Conservation (phyloP, 2,329 filamentous ascomycete species). For the Fusarium dlaminii region DNA sequence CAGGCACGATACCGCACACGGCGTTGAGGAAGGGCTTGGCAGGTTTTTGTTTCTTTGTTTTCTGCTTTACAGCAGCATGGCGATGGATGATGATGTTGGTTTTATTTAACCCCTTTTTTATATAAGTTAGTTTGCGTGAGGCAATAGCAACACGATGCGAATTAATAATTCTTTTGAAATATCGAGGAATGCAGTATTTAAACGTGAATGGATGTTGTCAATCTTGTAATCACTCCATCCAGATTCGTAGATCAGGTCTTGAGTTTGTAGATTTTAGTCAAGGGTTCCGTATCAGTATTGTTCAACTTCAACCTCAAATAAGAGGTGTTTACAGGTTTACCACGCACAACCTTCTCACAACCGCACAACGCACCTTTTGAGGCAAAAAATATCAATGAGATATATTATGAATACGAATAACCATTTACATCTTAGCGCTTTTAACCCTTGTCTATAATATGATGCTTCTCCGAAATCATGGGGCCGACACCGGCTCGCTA, state of each 20-base stretch:
- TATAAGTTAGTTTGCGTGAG: slow-evolving; percentile 27
- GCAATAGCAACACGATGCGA: slow-evolving; percentile 3
- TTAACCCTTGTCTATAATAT: not conserved
- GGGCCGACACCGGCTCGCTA: slow-evolving; percentile 6
- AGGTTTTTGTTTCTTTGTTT: slow-evolving; percentile 38
- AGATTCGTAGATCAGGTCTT: not conserved
- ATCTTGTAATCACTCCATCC: not conserved
- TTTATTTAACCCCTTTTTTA: slow-evolving; percentile 19
- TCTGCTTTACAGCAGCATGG: slow-evolving; percentile 44
- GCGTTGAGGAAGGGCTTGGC: slow-evolving; percentile 45
- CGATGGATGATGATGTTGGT: slow-evolving; percentile 45
- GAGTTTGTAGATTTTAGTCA: not conserved
- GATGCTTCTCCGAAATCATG: not conserved
- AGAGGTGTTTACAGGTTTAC: not conserved
- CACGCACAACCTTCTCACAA: not conserved
- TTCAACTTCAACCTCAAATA: not conserved
- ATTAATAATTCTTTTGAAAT: slow-evolving; percentile 9
- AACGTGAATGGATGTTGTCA: not conserved
- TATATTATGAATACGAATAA: not conserved
- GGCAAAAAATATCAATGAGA: not conserved
- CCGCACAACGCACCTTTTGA: not conserved
- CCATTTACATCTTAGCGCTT: not conserved
- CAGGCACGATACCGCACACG: slow-evolving; percentile 39
- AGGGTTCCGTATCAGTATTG: fast-evolving
- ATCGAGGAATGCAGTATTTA: too few species aligned